A percentile compares a stretch with the other conserved stretches of the same genome.
phyloP scores from a whole-genome alignment of 805 yeast genomes.

The Lipomyces spencermartinsiae region DNA sequence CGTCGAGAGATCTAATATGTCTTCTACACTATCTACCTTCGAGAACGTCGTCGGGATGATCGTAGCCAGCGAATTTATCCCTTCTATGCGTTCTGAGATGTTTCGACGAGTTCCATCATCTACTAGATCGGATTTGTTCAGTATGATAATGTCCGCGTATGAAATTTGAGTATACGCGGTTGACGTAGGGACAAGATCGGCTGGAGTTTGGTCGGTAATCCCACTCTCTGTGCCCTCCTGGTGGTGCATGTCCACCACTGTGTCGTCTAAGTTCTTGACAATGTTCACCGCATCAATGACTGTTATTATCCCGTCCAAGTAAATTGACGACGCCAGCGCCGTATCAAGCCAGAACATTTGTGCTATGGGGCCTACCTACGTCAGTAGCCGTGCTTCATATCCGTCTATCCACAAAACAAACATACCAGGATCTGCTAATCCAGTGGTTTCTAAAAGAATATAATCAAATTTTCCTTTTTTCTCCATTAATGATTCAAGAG shows the following conservation, averaged over 20 bases:
- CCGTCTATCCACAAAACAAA: neutral
- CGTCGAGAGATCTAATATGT: conserved; percentile 79
- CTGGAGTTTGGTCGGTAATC: conserved; percentile 31
- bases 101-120: conserved; percentile 41
- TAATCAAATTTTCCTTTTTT: conserved; percentile 80
- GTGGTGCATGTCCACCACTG: conserved; percentile 46
- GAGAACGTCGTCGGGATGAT: conserved; percentile 73
- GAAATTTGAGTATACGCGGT: conserved; percentile 92
- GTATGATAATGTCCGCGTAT: conserved; percentile 78
- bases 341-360: conserved; percentile 98
- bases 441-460: conserved; percentile 92
- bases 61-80: conserved; percentile 74
- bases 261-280: conserved; percentile 67
- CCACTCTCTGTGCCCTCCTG: conserved; percentile 49
- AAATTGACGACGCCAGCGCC: conserved; percentile 80
- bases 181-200: conserved; percentile 53
- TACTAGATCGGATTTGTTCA: conserved; percentile 77
- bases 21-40: conserved; percentile 62
- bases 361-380: conserved; percentile 73
- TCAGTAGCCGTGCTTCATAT: neutral
- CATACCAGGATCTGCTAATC: conserved; percentile 90
- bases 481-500: conserved; percentile 85
- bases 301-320: conserved; percentile 89
- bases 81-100: conserved; percentile 51
- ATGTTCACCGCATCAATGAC: conserved; percentile 77